Evolutionary conservation across 75 land plant species (phyloP), one percentile per base, ranked within the genome.

Genomic region (Sequoia sempervirens): DNA sequence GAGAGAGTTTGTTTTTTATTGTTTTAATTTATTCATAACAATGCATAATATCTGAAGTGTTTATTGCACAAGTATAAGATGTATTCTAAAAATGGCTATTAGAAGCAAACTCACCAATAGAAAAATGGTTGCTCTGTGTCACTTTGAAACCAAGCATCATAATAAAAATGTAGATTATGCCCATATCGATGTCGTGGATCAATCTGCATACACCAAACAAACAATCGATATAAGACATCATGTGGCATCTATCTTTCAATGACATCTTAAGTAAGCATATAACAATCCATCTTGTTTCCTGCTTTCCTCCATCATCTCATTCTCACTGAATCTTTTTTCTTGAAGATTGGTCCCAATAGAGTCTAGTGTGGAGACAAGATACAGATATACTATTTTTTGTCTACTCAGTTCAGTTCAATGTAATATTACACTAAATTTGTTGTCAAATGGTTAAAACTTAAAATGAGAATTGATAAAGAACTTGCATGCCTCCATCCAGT

Each of bases 401-500:
- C 26, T 64, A 20, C 26, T 64, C 28, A 26, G 1, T 64, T 14
- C 68, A n/a, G 26, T 14, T 7, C 28, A 18, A 61, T 61, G 17
- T 61, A 61, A 61, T 61, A 61, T 64, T 26, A 53, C 14, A 12
- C 14, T 13, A 53, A 13, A 53, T 53, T 14, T 53, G 54, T 12
- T 53, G 14, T 53, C 15, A 13, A 17, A 53, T 13, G 15, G 68
- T 64, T 76, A 81, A 34, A 34, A 34, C 36, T 34, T 34, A 34
- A 46, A 45, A 8, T 8, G 82, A 15, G 15, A 30, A 41, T 46
- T 50, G 28, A 54, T 38, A 8, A 69, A 53, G 18, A 32, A 82
- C 89, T 92, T 91, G 95, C 99, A 56, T 34, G 99, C 99, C 88
- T 97, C 99, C 79, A 97, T 93, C 99, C 99, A 97, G 76, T 97